Evolutionary conservation across 2,329 filamentous ascomycete genomes (phyloP).

Genomic region (Scytalidium lignicola): DNA sequence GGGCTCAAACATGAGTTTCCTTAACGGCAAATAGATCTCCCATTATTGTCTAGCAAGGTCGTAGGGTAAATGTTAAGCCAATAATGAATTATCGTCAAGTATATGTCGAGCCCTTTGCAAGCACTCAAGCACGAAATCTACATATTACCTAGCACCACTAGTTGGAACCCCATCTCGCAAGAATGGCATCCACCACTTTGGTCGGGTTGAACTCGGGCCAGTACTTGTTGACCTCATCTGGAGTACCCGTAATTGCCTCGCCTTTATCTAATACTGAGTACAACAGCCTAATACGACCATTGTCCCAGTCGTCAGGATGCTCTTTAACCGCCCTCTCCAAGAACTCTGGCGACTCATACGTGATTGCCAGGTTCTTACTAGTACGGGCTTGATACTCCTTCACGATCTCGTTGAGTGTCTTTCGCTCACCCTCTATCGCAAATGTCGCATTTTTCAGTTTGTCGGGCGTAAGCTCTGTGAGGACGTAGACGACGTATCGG

Average conservation of each 20-base stretch:
- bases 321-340: background rate
- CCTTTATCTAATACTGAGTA: background rate
- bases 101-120: no score
- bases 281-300: background rate
- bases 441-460: background rate
- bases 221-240: background rate
- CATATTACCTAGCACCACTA: no score
- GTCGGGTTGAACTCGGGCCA: background rate
- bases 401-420: background rate
- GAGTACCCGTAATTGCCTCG: background rate
- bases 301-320: background rate
- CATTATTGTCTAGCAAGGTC: no score
- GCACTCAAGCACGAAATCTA: no score
- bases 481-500: background rate
- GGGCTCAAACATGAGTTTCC: no score
- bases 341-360: background rate
- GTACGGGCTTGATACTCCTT: background rate
- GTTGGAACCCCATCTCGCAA: background rate
- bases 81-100: no score
- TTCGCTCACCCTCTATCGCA: slow-evolving; percentile 1
- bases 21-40: no score
- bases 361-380: background rate
- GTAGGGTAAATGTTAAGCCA: no score
- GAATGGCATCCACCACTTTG: background rate
- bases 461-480: background rate